Evolutionary conservation across 2,329 filamentous ascomycete species (phyloP).

Genomic region (Fusarium illudens): DNA sequence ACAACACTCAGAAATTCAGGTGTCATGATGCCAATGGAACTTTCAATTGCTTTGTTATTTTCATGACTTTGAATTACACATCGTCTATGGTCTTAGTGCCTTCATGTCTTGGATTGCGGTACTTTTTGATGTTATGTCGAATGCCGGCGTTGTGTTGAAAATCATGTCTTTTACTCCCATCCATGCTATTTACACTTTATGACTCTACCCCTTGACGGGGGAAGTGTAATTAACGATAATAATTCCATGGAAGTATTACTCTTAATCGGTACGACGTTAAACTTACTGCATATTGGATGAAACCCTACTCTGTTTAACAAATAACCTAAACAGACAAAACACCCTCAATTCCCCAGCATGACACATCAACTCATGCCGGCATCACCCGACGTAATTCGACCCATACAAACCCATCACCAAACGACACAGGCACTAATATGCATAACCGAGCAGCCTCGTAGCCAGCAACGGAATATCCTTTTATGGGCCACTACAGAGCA

Average conservation of each 20-base stretch:
- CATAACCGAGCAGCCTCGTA: not conserved
- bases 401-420: not conserved
- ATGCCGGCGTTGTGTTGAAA: no score
- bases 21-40: not conserved
- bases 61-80: not conserved
- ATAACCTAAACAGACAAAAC: not conserved
- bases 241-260: no score
- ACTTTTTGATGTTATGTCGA: no score
- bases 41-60: not conserved
- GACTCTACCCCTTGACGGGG: no score
- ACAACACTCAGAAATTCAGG: not conserved
- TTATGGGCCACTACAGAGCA: constrained; percentile 4
- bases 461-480: not conserved
- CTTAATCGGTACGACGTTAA: not conserved
- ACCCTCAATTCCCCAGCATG: not conserved
- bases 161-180: no score
- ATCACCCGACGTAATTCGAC: not conserved
- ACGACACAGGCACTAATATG: no score
- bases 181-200: no score
- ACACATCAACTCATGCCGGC: not conserved
- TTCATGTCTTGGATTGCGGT: no score
- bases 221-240: no score
- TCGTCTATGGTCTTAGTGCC: not conserved
- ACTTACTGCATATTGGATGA: not conserved
- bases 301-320: not conserved